Evolutionary conservation across 1,284 basidiomycete genomes (phyloP), one percentile per base, ranked within the genome.

Genomic region (Ceratobasidium sp.): DNA sequence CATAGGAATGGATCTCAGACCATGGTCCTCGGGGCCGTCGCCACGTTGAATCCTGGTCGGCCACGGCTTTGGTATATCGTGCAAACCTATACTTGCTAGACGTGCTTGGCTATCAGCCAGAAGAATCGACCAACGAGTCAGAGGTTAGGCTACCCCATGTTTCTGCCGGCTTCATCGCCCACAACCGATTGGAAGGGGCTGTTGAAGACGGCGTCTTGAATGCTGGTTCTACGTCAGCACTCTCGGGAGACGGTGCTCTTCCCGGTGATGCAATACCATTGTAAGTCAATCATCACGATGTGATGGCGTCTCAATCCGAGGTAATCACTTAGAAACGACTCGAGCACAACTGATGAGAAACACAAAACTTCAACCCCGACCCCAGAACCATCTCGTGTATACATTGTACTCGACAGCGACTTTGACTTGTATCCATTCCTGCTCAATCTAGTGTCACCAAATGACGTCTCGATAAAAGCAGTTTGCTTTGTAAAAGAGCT

Each of bases 71-170:
- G 23, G 62, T 65, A 2, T 34, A 65, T 21, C 62, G 62, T 50
- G 62, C 62, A 16, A 65, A 65, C 32, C 46, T 52, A 3, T 65
- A 65, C 50, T 46, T 65, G 8, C n/a, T 65, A 16, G 62, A 65
- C 16, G 48, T 65, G 10, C 48, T 65, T 21, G 45, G 50, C 16
- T 34, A 39, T 18, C 9, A 45, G 45, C 34, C 26, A 34, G 16
- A 45, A 18, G 1, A 32, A 46, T 45, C 34, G 8, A 3, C 21
- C 23, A n/a, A 59, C 3, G 14, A 39, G 12, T 1, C 26, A 9
- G 39, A 62, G 26, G 28, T 30, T 32, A n/a, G 14, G 10, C 18
- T 62, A 48, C 60, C 60, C 1, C 18, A 62, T 39, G 60, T 62
- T 26, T 48, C 60, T 2, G 21, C 41, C 2, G 60, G 60, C 3